Percentiles rank a stretch among this genome's conserved stretches.
Evolutionary conservation across 106 monocot species (phyloP).

Genomic region (Allium fistulosum): DNA sequence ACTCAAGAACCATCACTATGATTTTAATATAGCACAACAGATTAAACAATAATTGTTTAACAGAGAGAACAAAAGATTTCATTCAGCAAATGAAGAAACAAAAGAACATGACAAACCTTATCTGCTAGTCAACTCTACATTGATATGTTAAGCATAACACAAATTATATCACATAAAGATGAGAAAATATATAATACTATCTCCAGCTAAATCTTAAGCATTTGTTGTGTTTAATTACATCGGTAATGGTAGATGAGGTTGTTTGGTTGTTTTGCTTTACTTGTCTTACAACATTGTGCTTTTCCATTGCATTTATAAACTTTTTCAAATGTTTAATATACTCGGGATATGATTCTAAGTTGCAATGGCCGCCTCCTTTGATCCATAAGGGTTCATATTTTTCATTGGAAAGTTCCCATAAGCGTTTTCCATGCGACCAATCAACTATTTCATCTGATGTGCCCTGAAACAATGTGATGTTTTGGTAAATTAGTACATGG

Average conservation of each 20-base stretch:
- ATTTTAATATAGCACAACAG: too few relatives aligned
- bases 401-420: conserved; percentile 87
- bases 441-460: conserved; percentile 85
- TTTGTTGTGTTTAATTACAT: conserved; percentile 69
- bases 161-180: too few relatives aligned
- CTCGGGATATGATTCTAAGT: conserved; percentile 85
- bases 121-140: too few relatives aligned
- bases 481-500: not conserved
- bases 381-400: conserved; percentile 93
- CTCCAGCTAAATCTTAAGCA: conserved; percentile 90
- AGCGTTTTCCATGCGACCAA: conserved; percentile 80
- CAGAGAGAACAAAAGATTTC: too few relatives aligned
- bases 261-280: conserved; percentile 25
- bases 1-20: too few relatives aligned
- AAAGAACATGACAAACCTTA: too few relatives aligned
- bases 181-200: not conserved
- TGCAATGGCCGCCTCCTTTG: conserved; percentile 92
- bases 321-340: conserved; percentile 84
- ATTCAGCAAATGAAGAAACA: too few relatives aligned
- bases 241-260: conserved; percentile 16
- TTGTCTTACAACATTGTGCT: conserved; percentile 29
- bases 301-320: conserved; percentile 77
- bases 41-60: too few relatives aligned
- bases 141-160: too few relatives aligned
- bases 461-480: conserved; percentile 43